These are phyloP conservation scores for Moesziomyces sp. DNA, from an alignment of 1,284 basidiomycete genomes.

Conservation along the genomic window DNA sequence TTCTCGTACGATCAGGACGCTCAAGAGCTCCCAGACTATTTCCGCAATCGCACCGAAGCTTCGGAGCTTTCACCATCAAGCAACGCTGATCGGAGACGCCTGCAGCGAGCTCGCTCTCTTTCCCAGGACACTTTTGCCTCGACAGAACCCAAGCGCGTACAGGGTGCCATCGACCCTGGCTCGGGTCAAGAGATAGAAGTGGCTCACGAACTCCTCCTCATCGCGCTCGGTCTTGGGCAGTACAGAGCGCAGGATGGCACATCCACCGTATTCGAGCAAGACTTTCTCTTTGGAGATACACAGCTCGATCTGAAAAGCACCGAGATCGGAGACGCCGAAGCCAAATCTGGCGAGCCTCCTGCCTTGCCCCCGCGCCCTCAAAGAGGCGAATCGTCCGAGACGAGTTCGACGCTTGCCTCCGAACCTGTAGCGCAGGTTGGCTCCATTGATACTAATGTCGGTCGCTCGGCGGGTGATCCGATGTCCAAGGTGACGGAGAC, in stretches of 20 bases:
- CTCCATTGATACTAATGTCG: background rate
- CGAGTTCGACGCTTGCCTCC: background rate
- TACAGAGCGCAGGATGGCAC: slow-evolving; percentile 55
- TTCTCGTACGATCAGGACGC: slow-evolving; percentile 54
- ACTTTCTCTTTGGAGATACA: slow-evolving; percentile 53
- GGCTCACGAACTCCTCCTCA: slow-evolving; percentile 54
- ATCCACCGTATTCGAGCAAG: slow-evolving; percentile 58
- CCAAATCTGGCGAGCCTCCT: background rate
- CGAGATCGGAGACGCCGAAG: slow-evolving; percentile 1
- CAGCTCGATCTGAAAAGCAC: slow-evolving; percentile 22
- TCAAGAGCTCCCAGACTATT: slow-evolving; percentile 42
- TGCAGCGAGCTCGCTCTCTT: slow-evolving; percentile 18
- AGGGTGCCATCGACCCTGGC: slow-evolving; percentile 37
- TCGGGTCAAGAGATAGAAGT: slow-evolving; percentile 49
- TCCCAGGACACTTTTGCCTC: slow-evolving; percentile 13
- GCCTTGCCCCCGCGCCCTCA: slow-evolving; percentile 1
- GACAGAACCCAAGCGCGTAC: slow-evolving; percentile 19
- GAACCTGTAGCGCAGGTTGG: background rate
- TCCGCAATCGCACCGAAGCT: slow-evolving; percentile 6
- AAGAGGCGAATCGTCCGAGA: background rate
- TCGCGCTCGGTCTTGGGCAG: slow-evolving; percentile 60
- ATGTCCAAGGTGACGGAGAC: slow-evolving; percentile 24
- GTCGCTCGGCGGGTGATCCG: slow-evolving; percentile 9
- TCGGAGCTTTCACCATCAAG: background rate
- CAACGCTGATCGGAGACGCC: slow-evolving; percentile 10